Base-by-base conservation (phyloP, 371 early-diverging fungal species). In the Sporodiniella umbellata region DNA sequence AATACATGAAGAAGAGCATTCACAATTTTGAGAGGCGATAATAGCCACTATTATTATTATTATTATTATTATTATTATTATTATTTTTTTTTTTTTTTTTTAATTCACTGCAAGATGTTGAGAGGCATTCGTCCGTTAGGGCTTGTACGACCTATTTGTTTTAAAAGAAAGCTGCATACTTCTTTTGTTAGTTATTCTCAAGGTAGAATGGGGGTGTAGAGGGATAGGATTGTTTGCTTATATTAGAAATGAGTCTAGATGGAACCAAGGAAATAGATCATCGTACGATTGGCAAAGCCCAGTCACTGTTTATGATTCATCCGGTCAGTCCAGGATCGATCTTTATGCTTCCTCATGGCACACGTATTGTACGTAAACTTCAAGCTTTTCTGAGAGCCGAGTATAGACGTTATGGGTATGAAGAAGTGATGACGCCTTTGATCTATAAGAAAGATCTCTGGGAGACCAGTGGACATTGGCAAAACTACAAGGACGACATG, bases 401-500 rank as follows among this genome's bases (percentile, higher is more conserved):
- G 64, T 97, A 99, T 66, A 79, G 81, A 30, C 86, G 90, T 50
- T 86, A 92, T 60, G 97, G 95, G 4, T 97, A 90, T 64, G 71
- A 85, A 42, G 99, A 99, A 71, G 97, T 99, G 8, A 90, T 97
- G 74, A 90, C 96, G 0, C 99, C 99, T 2, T 87, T 95, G 67
- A 86, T 99, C 59, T 97, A 90, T 75, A 90, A 89, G 68, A 87
- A 87, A 48, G 90, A 95, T 60, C 77, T 99, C 2, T 99, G 99
- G 99, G 90, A 95, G 67, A 87, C 82, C 25, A 87, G 88, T 44
- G 99, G 99, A 1, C 99, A 99, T 73, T 94, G 91, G 87, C 83
- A 89, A 44, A 96, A 99, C 64, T 99, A 99, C 64, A 82, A 80
- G 65, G 94, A 88, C 53, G 77, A 81, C 43, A 80, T 80, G 83